phyloP scores from a whole-genome alignment of 2,329 filamentous ascomycete genomes.

The Alternaria angustiovoidea region DNA sequence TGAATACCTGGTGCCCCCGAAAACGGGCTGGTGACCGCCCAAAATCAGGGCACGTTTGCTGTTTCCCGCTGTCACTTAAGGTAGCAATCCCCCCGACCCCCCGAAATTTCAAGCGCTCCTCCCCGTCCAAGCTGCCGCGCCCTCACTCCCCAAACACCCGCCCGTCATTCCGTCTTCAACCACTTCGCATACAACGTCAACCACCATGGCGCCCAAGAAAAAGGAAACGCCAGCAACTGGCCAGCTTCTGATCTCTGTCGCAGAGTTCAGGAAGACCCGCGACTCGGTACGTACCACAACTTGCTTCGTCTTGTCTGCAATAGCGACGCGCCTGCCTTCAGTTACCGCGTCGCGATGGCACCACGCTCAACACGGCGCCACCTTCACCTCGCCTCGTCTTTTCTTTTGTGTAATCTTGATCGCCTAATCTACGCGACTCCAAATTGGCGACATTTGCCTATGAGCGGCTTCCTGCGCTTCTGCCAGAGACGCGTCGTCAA shows the following conservation, averaged over 20 bases:
- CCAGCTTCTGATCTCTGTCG: conserved; percentile 65
- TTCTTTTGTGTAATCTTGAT: conserved; percentile 18
- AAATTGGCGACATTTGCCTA: conserved; percentile 12
- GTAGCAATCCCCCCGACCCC: conserved; percentile 4
- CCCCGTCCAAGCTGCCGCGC: conserved; percentile 6
- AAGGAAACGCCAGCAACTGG: conserved; percentile 42
- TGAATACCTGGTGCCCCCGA: conserved; percentile 1
- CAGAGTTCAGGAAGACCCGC: conserved; percentile 80
- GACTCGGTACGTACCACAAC: conserved; percentile 73
- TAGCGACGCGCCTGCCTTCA: conserved; percentile 28
- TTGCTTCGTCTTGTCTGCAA: conserved; percentile 12
- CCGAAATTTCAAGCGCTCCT: conserved; percentile 1
- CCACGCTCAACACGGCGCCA: conserved; percentile 14
- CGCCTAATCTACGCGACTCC: conserved; percentile 38
- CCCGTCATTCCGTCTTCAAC: conserved; percentile 12
- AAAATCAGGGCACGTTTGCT: conserved; percentile 7
- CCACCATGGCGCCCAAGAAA: conserved; percentile 37
- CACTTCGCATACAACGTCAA: conserved; percentile 16
- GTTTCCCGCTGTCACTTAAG: conserved; percentile 22
- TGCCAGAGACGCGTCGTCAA: not conserved
- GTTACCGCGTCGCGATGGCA: conserved; percentile 17
- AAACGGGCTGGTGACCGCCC: conserved; percentile 9
- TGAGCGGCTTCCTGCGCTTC: conserved; percentile 14
- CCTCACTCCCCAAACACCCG: conserved; percentile 8
- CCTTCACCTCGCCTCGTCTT: conserved; percentile 5